Evolutionary conservation across 129 eudicot species (phyloP), one percentile per base, ranked within the genome.

Genomic region (Saposhnikovia divaricata): DNA sequence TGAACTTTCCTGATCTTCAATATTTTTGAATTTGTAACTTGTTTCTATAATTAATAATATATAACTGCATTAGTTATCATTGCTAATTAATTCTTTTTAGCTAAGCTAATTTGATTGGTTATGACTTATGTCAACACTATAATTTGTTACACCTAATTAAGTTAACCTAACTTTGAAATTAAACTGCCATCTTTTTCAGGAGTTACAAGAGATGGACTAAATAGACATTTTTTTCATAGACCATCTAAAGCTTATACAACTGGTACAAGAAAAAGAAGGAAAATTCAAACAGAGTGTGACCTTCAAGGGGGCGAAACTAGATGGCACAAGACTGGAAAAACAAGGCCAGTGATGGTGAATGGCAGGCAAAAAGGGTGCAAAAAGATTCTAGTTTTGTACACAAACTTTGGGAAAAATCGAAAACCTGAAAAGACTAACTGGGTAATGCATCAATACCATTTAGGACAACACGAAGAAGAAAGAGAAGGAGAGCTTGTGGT

Each of bases 381-480:
- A 88, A 95, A 95, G 80, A 95, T 95, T 5, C 80, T 92, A 73
- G 97, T 95, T 23, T 86, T 95, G 42, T 95, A 95, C 87, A 92
- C 96, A 45, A 95, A 92, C 78, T 95, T 90, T 63, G 97, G 97
- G 14, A 95, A 95, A 78, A 90, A 92, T 44, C 82, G 96, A 65
- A 95, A 95, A 70, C 99, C 99, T 3, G 97, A 95, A 51, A 95
- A 95, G 80, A 92, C 98, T 0, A 95, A 90, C 53, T 95, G 98
- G 98, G 98, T 95, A 42, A 95, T 95, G 98, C 98, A 95, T 77
- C 97, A 95, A 70, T 95, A 92, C 87, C 98, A 95, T 75, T 84
- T 95, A 18, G 98, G 98, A 38, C 96, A 86, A 55, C 85, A 90
- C 10, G 99, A 95, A 78, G 99, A 95, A 71, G 99, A 95, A 83